Conservation (phyloP, 306 rosid genomes). For the Prosopis cineraria region DNA sequence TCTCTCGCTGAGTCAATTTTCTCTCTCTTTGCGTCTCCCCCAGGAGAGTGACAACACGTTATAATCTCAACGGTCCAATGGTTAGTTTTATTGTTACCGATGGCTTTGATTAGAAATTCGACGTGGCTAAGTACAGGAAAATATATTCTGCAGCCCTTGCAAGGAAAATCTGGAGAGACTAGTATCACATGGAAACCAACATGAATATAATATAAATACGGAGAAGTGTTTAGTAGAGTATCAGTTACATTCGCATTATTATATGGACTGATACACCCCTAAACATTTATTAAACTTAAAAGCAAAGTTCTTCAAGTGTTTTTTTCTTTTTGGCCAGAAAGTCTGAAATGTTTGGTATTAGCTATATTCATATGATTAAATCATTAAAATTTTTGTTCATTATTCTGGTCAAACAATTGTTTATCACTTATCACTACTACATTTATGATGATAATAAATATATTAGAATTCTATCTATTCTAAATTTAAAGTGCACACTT, state of each 20-base stretch:
- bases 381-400: too few species aligned
- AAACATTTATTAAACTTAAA: too few species aligned
- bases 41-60: slow-evolving; percentile 21
- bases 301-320: neutral
- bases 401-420: too few species aligned
- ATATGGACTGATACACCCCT: too few species aligned
- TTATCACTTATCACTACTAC: too few species aligned
- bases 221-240: too few species aligned
- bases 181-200: slow-evolving; percentile 42
- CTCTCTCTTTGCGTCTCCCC: slow-evolving; percentile 28
- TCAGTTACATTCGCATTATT: too few species aligned
- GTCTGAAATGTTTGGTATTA: neutral
- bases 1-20: slow-evolving; percentile 28
- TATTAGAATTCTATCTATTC: neutral
- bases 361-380: neutral
- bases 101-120: slow-evolving; percentile 16
- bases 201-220: neutral
- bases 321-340: too few species aligned
- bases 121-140: slow-evolving; percentile 32
- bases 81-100: neutral
- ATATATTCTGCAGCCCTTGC: slow-evolving; percentile 9
- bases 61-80: slow-evolving; percentile 23
- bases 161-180: slow-evolving; percentile 45
- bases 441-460: neutral
- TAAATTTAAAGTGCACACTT: neutral